Evolutionary conservation across 306 rosid species (phyloP), one percentile per base, ranked within the genome.

Genomic region (Gastrolobium bilobum): DNA sequence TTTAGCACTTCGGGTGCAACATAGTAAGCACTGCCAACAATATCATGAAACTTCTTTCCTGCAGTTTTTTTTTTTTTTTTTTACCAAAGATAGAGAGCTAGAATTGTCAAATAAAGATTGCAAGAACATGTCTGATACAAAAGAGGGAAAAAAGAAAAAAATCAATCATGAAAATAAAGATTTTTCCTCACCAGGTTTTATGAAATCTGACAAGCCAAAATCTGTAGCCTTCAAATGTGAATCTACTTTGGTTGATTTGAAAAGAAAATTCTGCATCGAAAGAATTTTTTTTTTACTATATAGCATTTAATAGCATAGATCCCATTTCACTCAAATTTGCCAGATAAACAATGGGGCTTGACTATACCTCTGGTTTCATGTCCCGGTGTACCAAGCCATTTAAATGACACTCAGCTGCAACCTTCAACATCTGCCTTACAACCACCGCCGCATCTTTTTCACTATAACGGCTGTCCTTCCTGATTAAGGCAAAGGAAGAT

Each of bases 21-120:
- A 67, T 94, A 94, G 68, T 94, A 94, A 73, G 98, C 98, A 83
- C 98, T 94, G 58, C 98, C 98, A 68, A 94, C 98, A 64, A 94
- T 94, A 80, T 94, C 98, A 7, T 75, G 88, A 82, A 94, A 94
- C 83, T 77, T 90, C 75, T 83, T 89, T 74, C 92, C 98, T 94
- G 89, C 81, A 86, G 46, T n/a, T 5, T 59, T 82, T 48, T 81
- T 64, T 51, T 10, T 14, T 51, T 81, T 56, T 79, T 65, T 46
- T 20, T 20, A 20, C 26, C 13, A 68, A 50, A 39, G 35, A 64
- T 70, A 58, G 9, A 58, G 64, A 51, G 69, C 76, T n/a, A 63
- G 34, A 74, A 39, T n/a, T 14, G 46, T 85, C 75, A 81, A 34
- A 61, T 7, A 73, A 38, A 37, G 34, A 44, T 58, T 47, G 53